Base-by-base conservation (phyloP, 306 rosid genomes). In the Quercus ilex region DNA sequence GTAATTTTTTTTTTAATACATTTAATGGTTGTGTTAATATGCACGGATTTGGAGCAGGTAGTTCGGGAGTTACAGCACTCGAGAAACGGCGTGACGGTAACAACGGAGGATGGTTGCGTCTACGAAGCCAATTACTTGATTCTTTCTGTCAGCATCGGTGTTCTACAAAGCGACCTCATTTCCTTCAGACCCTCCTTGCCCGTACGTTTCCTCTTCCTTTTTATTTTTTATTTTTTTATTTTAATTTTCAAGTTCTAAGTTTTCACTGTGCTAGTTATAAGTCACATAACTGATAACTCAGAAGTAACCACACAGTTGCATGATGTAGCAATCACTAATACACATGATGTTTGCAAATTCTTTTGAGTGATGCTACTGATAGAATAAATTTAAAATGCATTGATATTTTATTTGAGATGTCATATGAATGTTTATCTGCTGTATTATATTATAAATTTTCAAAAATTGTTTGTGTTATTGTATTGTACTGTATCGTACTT, bases 81-180 rank as follows among this genome's bases (percentile, higher is more conserved):
- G 85, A 93, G 92, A 81, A 88, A 80, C 84, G 97, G 99, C 69
- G 91, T 91, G 76, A 83, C 78, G 67, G 97, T 95, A 75, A 87
- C 11, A 88, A 93, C 98, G 77, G 99, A 95, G 85, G 99, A 93
- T 87, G 97, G 98, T 70, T 89, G 76, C 79, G 80, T 88, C 83
- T 91, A 86, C 88, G 88, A 89, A 80, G 97, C 97, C 68, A 83
- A 83, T 84, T 95, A 92, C 82, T 87, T 95, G 69, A 77, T 95
- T 90, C 85, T 91, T 85, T 92, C 99, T 8, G 98, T 88, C 78
- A 95, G 99, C 75, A 90, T 95, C 76, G 99, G 99, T 26, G 99
- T 95, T 74, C 99, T 95, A 79, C 92, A 95, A 88, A 95, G 97
- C 82, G 82, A 93, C 75, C 96, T 95, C 79, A 87, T 95, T 81